Evolutionary conservation across 148 eudicot species (phyloP).

Genomic region (Nepenthes gracilis): DNA sequence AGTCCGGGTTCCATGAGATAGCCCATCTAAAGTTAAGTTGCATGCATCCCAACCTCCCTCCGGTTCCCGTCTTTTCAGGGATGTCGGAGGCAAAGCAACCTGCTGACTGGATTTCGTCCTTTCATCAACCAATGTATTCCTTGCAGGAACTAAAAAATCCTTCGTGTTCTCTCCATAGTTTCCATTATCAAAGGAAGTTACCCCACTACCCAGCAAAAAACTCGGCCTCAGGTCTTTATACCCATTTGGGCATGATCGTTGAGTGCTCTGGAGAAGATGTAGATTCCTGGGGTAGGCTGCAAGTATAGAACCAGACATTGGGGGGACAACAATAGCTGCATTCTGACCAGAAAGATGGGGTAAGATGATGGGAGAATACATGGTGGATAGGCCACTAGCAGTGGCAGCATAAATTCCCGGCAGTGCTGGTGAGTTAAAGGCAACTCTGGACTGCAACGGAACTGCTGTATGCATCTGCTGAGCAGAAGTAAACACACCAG

Average conservation of each 20-base stretch:
- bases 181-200: constrained; percentile 17
- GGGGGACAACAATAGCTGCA: constrained; percentile 15
- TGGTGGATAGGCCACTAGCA: constrained; percentile 7
- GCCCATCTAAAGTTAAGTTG: constrained; percentile 21
- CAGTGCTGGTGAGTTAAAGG: constrained; percentile 16
- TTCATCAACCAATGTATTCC: constrained; percentile 13
- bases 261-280: constrained; percentile 1
- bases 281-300: constrained; percentile 19
- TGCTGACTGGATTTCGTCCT: constrained; percentile 12
- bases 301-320: constrained; percentile 13
- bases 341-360: constrained; percentile 16
- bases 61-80: constrained; percentile 31
- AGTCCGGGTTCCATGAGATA: constrained; percentile 19
- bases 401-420: constrained; percentile 24
- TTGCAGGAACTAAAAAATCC: not conserved
- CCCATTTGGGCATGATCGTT: constrained; percentile 2
- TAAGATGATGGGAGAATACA: constrained; percentile 12
- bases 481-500: constrained; percentile 7
- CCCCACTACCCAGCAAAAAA: constrained; percentile 12
- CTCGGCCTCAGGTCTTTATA: constrained; percentile 16
- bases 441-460: constrained; percentile 24
- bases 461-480: constrained; percentile 25
- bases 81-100: constrained; percentile 15
- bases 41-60: constrained; percentile 29
- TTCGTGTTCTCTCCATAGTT: constrained; percentile 8